Evolutionary conservation across 352 stramenopile species (phyloP).

Genomic region (Globisporangium yorkense): DNA sequence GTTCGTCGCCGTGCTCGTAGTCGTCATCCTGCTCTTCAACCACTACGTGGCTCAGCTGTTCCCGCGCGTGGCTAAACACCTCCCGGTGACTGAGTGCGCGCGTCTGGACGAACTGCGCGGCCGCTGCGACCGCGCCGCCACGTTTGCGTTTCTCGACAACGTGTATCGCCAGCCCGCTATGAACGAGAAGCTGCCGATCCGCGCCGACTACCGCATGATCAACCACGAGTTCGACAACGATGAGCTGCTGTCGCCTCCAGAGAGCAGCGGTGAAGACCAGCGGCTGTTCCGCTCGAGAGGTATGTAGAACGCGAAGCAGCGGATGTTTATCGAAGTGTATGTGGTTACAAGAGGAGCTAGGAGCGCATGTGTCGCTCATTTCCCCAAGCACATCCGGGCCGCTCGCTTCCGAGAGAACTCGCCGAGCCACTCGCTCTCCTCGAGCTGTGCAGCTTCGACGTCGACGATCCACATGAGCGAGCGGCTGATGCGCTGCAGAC

Average conservation of each 20-base stretch:
- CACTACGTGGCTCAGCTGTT: conserved; percentile 54
- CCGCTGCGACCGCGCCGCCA: conserved; percentile 19
- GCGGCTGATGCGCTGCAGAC: conserved; percentile 46
- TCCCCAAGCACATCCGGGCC: conserved; percentile 7
- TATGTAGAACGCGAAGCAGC: background rate
- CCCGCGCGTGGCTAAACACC: conserved; percentile 46
- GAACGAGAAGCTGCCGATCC: conserved; percentile 39
- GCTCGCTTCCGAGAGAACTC: conserved; percentile 29
- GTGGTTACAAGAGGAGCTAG: background rate
- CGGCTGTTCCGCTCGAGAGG: conserved; percentile 27
- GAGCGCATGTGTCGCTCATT: background rate
- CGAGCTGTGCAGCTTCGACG: conserved; percentile 30
- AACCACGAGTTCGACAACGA: conserved; percentile 20
- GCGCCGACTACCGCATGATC: conserved; percentile 58
- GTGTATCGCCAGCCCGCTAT: conserved; percentile 72
- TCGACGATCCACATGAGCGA: conserved; percentile 51
- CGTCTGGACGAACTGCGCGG: conserved; percentile 38
- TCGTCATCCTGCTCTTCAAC: conserved; percentile 54
- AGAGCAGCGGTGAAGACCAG: conserved; percentile 35
- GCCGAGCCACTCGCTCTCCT: conserved; percentile 35
- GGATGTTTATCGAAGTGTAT: background rate
- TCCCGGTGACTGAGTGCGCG: conserved; percentile 56
- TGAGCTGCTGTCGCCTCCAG: conserved; percentile 31
- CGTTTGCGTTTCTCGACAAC: conserved; percentile 61
- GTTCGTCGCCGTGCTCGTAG: conserved; percentile 19